Percentiles rank a stretch among this genome's conserved stretches.
These are phyloP conservation scores for Phyllostachys edulis DNA, from an alignment of 176 grass and related monocot genomes.

Conservation along the genomic window DNA sequence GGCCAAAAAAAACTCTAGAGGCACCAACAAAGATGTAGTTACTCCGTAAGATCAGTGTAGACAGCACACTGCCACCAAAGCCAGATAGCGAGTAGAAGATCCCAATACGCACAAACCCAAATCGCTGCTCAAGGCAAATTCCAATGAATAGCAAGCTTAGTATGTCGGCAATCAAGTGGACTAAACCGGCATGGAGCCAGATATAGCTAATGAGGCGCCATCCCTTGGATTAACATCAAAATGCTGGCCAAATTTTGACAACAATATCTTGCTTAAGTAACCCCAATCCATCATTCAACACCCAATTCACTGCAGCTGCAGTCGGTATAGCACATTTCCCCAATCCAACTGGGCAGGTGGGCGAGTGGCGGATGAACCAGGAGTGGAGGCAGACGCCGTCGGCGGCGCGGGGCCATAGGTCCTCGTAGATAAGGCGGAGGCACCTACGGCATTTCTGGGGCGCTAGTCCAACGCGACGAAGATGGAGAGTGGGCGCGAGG, in stretches of 20 bases:
- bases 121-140: conserved; percentile 90
- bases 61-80: conserved; percentile 75
- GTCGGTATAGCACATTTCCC: too few species aligned
- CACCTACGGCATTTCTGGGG: too few species aligned
- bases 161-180: conserved; percentile 89
- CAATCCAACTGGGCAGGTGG: conserved; percentile 60
- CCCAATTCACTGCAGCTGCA: too few species aligned
- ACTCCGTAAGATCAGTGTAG: conserved; percentile 59
- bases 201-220: conserved; percentile 83
- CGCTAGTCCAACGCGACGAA: too few species aligned
- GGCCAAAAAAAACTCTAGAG: conserved; percentile 91
- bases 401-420: conserved; percentile 71
- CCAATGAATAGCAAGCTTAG: conserved; percentile 88
- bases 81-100: conserved; percentile 80
- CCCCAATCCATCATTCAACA: too few species aligned
- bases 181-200: conserved; percentile 82
- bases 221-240: too few species aligned
- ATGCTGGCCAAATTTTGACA: too few species aligned
- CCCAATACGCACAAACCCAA: conserved; percentile 83
- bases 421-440: conserved; percentile 70
- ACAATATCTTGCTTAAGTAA: too few species aligned
- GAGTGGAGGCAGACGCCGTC: conserved; percentile 95
- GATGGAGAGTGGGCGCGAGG: too few species aligned
- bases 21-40: conserved; percentile 75
- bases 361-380: conserved; percentile 88